phyloP scores from a whole-genome alignment of 2,329 filamentous ascomycete species.

The Xylaria sp. region DNA sequence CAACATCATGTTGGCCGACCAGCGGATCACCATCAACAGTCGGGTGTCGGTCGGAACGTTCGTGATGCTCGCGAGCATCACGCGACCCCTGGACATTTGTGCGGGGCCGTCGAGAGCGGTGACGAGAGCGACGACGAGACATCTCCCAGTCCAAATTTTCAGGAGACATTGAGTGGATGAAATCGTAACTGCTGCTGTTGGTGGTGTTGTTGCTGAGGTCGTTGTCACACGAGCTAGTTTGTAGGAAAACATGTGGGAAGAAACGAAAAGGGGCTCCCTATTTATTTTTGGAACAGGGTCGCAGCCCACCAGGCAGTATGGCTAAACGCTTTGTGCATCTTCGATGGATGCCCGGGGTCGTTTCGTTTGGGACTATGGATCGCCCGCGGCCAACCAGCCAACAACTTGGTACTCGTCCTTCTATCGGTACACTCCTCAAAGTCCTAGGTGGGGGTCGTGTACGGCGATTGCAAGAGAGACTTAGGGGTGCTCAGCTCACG shows the following conservation, averaged over 20 bases:
- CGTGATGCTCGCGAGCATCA: neutral
- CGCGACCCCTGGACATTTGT: neutral
- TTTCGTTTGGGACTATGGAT: neutral
- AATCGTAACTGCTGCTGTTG: neutral
- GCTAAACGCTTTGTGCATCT: neutral
- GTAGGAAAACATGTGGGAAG: neutral
- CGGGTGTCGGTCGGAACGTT: neutral
- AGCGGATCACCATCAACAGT: neutral
- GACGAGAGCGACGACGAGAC: neutral
- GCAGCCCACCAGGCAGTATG: neutral
- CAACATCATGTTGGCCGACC: neutral
- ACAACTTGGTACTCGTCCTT: neutral
- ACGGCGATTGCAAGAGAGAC: neutral
- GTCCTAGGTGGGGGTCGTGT: constrained; percentile 20
- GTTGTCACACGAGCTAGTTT: neutral
- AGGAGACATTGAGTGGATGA: neutral
- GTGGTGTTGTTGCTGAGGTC: neutral
- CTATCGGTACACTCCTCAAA: constrained; percentile 6
- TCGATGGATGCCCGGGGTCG: neutral
- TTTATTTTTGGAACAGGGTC: constrained; percentile 12
- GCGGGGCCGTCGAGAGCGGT: neutral
- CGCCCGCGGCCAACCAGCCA: neutral
- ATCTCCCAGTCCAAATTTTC: neutral
- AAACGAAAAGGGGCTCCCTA: neutral
- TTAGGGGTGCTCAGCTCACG: neutral